Percentiles rank a stretch among this genome's conserved stretches.
phyloP scores from a whole-genome alignment of 495 filamentous ascomycete genomes.

The Xylaria acuta region DNA sequence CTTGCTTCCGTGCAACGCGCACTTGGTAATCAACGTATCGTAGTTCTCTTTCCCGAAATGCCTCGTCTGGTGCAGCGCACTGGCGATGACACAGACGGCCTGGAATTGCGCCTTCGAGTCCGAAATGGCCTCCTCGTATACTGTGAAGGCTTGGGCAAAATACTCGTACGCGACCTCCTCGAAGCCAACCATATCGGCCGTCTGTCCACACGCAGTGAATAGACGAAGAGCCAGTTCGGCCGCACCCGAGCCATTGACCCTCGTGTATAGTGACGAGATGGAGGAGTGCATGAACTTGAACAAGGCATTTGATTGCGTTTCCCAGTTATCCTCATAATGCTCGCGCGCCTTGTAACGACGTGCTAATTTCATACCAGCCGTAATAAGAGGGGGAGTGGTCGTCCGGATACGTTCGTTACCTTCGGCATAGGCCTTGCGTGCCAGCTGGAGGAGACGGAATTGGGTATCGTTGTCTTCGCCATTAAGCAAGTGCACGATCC shows the following conservation, averaged over 20 bases:
- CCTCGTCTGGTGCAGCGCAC: slow-evolving; percentile 82
- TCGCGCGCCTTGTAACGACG: slow-evolving; percentile 89
- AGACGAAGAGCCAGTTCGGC: slow-evolving; percentile 88
- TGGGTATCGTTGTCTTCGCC: slow-evolving; percentile 89
- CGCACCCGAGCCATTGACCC: slow-evolving; percentile 74
- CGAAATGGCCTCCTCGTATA: slow-evolving; percentile 94
- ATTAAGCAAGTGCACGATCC: slow-evolving; percentile 87
- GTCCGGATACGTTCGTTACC: slow-evolving; percentile 95
- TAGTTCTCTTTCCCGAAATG: slow-evolving; percentile 96
- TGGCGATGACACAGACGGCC: slow-evolving; percentile 92
- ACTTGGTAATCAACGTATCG: slow-evolving; percentile 97
- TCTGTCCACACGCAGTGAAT: slow-evolving; percentile 89
- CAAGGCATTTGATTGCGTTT: slow-evolving; percentile 82
- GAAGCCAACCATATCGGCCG: slow-evolving; percentile 88
- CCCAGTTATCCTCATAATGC: slow-evolving; percentile 95
- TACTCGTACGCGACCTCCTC: slow-evolving; percentile 98
- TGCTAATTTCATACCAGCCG: slow-evolving; percentile 86
- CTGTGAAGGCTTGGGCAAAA: slow-evolving; percentile 97
- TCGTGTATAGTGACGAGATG: slow-evolving; percentile 85
- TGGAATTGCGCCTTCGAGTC: slow-evolving; percentile 97
- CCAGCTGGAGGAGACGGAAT: slow-evolving; percentile 89
- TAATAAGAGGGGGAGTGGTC: slow-evolving; percentile 91
- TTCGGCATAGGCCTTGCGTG: slow-evolving; percentile 85
- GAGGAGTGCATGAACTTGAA: slow-evolving; percentile 94
- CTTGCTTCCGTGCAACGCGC: slow-evolving; percentile 94